Conservation (phyloP, 345 rosid species). For the Aurinia saxatilis region DNA sequence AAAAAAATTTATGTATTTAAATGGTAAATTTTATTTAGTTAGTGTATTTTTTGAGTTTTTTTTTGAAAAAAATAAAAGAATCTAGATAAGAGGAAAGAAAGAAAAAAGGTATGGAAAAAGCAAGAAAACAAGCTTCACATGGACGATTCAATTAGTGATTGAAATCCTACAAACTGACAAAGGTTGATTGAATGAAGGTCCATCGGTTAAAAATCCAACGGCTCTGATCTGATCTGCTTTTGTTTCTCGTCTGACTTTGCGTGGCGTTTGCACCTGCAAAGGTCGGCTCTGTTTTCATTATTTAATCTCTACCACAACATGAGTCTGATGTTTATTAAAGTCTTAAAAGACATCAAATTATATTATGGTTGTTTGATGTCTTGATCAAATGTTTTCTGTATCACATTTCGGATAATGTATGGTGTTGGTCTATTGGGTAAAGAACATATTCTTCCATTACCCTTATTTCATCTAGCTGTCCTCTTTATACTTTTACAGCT, state of each 20-base stretch:
- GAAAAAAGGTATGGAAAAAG: neutral
- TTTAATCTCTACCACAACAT: no score
- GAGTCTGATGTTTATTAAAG: no score
- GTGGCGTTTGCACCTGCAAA: constrained; percentile 13
- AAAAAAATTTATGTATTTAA: no score
- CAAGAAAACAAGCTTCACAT: constrained; percentile 27
- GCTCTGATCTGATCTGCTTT: neutral
- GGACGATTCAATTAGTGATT: constrained; percentile 20
- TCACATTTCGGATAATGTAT: neutral
- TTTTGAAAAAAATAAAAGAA: neutral
- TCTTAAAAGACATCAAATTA: no score
- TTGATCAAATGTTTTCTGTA: no score
- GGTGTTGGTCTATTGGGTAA: neutral
- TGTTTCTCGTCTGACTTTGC: constrained; percentile 20
- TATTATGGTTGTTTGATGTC: no score
- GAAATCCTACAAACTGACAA: constrained; percentile 17
- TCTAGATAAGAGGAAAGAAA: neutral
- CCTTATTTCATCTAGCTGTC: neutral
- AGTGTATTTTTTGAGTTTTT: no score
- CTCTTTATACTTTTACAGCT: constrained; percentile 18
- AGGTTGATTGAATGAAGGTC: constrained; percentile 7
- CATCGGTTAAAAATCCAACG: neutral
- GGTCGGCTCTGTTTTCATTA: constrained; percentile 1
- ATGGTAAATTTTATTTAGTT: no score
- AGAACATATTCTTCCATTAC: constrained; percentile 15